Percentiles rank a stretch among this genome's conserved stretches.
Evolutionary conservation across 2,329 filamentous ascomycete species (phyloP).

Genomic region (Claviceps africana): DNA sequence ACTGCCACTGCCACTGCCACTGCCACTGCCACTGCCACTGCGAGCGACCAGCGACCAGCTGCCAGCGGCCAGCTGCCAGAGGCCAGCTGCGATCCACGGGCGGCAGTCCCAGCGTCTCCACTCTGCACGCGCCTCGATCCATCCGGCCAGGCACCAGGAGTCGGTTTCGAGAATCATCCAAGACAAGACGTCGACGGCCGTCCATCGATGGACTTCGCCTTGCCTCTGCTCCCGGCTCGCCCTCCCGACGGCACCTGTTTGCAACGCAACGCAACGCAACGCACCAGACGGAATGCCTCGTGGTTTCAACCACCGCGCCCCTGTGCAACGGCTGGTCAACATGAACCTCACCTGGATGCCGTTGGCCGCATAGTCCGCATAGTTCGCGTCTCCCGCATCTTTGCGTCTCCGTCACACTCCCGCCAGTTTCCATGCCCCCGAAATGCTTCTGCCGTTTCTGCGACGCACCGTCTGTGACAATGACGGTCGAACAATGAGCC

Average conservation of each 20-base stretch:
- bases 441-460: no score
- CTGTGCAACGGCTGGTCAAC: not conserved
- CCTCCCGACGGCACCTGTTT: not conserved
- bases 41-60: no score
- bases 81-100: no score
- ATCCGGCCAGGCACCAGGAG: not conserved
- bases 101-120: not conserved
- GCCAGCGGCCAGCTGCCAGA: no score
- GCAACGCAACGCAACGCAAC: no score
- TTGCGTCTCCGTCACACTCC: conserved; percentile 2
- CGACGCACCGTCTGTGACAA: not conserved
- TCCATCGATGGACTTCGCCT: not conserved
- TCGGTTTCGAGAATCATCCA: no score
- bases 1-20: no score
- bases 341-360: conserved; percentile 1
- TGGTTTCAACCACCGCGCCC: not conserved
- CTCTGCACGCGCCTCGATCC: no score
- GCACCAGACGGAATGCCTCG: no score
- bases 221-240: not conserved
- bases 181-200: not conserved
- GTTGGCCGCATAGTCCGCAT: not conserved
- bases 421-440: not conserved
- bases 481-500: not conserved
- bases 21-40: no score
- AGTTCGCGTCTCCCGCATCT: no score